Evolutionary conservation across 768 basidiomycete species (phyloP).

Genomic region (Hemileccinum impolitum): DNA sequence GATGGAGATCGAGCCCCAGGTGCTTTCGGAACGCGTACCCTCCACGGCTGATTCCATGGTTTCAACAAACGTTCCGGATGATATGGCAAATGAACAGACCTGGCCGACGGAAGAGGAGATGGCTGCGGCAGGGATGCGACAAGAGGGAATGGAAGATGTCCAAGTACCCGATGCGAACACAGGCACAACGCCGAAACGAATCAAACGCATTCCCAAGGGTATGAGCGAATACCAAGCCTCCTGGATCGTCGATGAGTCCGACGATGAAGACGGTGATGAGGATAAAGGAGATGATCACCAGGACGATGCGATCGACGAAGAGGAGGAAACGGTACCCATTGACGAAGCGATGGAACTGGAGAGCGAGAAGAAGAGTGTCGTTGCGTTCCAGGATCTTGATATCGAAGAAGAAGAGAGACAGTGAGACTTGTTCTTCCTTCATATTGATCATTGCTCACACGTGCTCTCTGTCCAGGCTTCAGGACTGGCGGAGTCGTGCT

Average conservation of each 20-base stretch:
- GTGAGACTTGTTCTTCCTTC: conserved; percentile 41
- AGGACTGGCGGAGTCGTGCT: conserved; percentile 64
- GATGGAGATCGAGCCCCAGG: conserved; percentile 68
- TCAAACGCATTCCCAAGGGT: conserved; percentile 88
- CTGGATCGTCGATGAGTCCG: conserved; percentile 88
- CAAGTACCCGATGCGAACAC: conserved; percentile 57
- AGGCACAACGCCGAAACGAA: conserved; percentile 75
- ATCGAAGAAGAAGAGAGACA: conserved; percentile 83
- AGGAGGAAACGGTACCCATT: conserved; percentile 62
- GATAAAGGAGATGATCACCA: conserved; percentile 44
- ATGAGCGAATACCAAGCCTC: conserved; percentile 97
- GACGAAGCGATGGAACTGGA: conserved; percentile 56
- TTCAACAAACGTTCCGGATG: conserved; percentile 84
- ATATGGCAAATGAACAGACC: conserved; percentile 92
- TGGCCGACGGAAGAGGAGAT: conserved; percentile 99
- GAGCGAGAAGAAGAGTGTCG: conserved; percentile 47
- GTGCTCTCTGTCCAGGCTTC: conserved; percentile 44
- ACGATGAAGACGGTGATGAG: conserved; percentile 54
- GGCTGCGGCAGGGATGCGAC: conserved; percentile 36
- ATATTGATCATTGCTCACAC: not conserved
- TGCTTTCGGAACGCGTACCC: conserved; percentile 59
- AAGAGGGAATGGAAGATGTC: conserved; percentile 17
- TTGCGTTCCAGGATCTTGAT: conserved; percentile 73
- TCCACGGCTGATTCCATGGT: conserved; percentile 80
- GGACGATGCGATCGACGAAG: conserved; percentile 36